Conservation (phyloP, 441 rosid genomes). For the Geranium incanum region DNA sequence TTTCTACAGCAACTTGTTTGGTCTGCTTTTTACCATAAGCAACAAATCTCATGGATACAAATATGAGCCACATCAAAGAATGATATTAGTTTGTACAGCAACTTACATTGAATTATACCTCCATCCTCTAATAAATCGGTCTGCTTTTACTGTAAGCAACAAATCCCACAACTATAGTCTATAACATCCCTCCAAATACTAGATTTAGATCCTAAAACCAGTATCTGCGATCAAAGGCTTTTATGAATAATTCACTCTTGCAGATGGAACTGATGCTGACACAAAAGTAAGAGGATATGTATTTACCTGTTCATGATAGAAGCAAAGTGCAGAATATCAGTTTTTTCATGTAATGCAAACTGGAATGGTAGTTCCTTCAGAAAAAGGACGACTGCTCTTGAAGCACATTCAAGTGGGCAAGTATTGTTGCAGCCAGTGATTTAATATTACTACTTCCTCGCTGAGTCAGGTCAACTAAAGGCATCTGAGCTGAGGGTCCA, state of each 20-base stretch:
- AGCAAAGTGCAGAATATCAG: not conserved
- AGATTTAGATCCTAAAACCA: no score
- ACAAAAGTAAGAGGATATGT: no score
- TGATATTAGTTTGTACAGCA: not conserved
- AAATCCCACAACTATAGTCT: no score
- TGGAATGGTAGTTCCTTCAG: conserved; percentile 22
- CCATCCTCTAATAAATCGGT: no score
- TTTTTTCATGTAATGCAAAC: conserved; percentile 10
- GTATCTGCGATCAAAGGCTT: no score
- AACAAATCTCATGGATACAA: no score
- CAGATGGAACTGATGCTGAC: no score
- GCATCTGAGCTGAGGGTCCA: conserved; percentile 49
- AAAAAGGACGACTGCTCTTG: conserved; percentile 58
- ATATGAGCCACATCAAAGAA: no score
- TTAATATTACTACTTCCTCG: conserved; percentile 44
- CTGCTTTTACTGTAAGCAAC: no score
- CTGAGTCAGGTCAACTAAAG: conserved; percentile 54
- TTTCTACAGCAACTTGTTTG: not conserved
- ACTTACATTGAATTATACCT: not conserved
- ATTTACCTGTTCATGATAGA: not conserved
- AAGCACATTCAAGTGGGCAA: conserved; percentile 59
- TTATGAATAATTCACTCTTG: no score
- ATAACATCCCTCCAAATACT: no score
- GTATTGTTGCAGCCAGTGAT: conserved; percentile 54
- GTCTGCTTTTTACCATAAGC: no score